These are phyloP conservation scores for Primulina eburnea DNA, from an alignment of 257 asterid genomes.

Conservation along the genomic window DNA sequence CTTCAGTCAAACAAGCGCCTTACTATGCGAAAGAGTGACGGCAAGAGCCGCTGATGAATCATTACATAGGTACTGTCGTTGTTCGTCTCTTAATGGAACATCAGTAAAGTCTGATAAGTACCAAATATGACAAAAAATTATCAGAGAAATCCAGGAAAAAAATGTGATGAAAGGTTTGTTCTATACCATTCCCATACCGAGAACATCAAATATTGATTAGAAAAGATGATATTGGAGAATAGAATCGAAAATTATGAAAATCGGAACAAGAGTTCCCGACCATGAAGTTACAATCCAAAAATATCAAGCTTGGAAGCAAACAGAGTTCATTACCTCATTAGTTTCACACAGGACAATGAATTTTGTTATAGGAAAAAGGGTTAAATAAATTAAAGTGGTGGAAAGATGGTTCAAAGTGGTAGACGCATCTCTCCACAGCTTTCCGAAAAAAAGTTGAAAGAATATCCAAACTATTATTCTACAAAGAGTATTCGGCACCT, in stretches of 20 bases:
- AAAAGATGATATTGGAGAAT: not conserved
- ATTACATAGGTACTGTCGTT: conserved; percentile 76
- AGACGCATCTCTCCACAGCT: not conserved
- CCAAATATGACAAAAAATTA: not conserved
- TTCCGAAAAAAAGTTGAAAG: not conserved
- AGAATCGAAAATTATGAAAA: not conserved
- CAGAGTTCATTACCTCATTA: not conserved
- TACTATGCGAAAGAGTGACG: not conserved
- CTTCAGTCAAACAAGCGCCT: not conserved
- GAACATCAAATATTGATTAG: not conserved
- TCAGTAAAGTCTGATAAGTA: conserved; percentile 77
- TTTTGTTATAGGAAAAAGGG: not conserved
- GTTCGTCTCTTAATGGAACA: conserved; percentile 95
- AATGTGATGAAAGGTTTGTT: not conserved
- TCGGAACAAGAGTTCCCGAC: not conserved
- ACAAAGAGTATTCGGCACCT: conserved; percentile 57
- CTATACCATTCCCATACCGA: not conserved
- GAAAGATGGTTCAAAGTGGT: not conserved
- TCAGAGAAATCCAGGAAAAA: not conserved
- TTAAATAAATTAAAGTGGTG: not conserved
- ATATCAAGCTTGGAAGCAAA: not conserved
- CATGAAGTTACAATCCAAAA: not conserved
- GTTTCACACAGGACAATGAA: too few relatives aligned
- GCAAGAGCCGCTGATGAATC: not conserved
- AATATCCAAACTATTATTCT: not conserved